Conservation (phyloP, 495 filamentous ascomycete genomes). For the Aspergillus hancockii region DNA sequence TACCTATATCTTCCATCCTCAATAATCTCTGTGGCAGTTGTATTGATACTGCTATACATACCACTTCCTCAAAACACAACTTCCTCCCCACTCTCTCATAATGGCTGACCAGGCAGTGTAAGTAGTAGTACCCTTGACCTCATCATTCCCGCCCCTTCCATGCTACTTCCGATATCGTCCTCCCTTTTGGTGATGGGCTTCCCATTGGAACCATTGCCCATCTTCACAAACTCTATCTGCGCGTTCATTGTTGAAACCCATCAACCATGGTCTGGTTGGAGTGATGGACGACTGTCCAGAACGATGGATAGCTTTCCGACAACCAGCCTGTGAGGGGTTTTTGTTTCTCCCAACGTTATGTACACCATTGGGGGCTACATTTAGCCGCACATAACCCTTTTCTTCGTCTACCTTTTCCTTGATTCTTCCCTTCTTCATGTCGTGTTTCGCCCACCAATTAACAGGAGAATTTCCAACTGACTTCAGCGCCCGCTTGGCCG, state of each 20-base stretch:
- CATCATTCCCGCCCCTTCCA: conserved; percentile 13
- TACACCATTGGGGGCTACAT: background rate
- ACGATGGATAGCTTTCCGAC: background rate
- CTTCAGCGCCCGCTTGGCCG: conserved; percentile 81
- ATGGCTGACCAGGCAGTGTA: conserved; percentile 61
- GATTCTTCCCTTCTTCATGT: background rate
- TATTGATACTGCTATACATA: conserved; percentile 15
- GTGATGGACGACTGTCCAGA: background rate
- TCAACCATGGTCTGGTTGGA: too few relatives aligned
- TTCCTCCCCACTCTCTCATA: conserved; percentile 27
- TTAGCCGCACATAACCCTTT: background rate
- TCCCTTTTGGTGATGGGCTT: conserved; percentile 12
- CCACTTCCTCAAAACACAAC: conserved; percentile 13
- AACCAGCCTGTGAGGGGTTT: background rate
- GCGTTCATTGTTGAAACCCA: background rate
- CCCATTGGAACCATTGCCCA: background rate
- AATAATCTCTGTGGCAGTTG: conserved; percentile 8
- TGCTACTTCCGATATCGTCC: background rate
- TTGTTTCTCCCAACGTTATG: background rate
- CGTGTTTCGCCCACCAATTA: conserved; percentile 29
- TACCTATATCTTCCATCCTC: conserved; percentile 19
- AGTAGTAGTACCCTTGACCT: conserved; percentile 41
- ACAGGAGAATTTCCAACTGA: conserved; percentile 58
- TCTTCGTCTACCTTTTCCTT: background rate
- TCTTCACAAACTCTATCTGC: conserved; percentile 8